Conservation (phyloP, 2,329 filamentous ascomycete genomes). For the Phialophora macrospora region DNA sequence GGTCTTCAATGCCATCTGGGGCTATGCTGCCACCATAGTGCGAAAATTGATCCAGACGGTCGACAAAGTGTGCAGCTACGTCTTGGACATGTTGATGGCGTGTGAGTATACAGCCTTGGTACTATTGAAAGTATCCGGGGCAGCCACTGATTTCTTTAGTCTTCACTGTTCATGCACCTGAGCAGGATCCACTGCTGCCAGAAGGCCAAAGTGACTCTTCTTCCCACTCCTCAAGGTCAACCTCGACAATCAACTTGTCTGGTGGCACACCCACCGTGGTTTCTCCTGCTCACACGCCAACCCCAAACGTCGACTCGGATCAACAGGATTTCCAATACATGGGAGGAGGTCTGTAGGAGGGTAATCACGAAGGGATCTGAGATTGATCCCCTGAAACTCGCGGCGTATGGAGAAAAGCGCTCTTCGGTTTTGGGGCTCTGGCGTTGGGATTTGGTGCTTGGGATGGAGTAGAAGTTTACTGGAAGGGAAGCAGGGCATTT, state of each 20-base stretch:
- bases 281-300: slow-evolving; percentile 14
- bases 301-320: slow-evolving; percentile 6
- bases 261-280: not conserved
- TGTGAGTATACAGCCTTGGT: slow-evolving; percentile 20
- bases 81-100: not conserved
- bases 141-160: slow-evolving; percentile 9
- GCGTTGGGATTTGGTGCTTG: not conserved
- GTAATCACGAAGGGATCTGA: not conserved
- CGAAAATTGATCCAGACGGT: slow-evolving; percentile 2
- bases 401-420: not conserved
- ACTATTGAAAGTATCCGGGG: not conserved
- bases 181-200: not conserved
- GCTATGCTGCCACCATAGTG: slow-evolving; percentile 10
- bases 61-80: not conserved
- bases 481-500: not conserved
- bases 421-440: not conserved
- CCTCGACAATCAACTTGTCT: slow-evolving; percentile 17
- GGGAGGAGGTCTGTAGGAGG: slow-evolving; percentile 5
- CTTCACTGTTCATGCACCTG: not conserved
- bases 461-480: not conserved
- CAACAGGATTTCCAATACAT: slow-evolving; percentile 19
- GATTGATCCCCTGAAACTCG: not conserved
- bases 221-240: slow-evolving; percentile 11
- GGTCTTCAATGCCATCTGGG: slow-evolving; percentile 9
- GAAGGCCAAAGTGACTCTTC: not conserved